Evolutionary conservation across 208 protist species (phyloP).

Genomic region (Leishmania amazonensis): DNA sequence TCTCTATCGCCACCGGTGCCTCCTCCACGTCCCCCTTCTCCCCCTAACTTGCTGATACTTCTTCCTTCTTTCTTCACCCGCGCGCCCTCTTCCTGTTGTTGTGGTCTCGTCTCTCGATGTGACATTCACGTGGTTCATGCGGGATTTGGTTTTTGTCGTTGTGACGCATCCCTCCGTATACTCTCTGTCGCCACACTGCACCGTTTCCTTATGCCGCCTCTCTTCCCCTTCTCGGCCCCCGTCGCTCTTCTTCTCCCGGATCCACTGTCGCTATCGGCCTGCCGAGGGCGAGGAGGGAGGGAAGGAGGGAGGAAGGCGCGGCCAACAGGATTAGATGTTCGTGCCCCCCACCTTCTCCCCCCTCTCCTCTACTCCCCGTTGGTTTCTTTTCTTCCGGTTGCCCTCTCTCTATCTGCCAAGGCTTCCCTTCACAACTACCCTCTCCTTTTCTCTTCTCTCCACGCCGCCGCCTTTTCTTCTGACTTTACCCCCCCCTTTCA

Average conservation of each 20-base stretch:
- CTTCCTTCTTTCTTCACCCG: not conserved
- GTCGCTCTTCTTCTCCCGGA: not conserved
- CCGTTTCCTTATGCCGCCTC: not conserved
- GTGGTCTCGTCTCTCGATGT: not conserved
- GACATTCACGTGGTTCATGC: not conserved
- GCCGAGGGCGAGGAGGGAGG: not conserved
- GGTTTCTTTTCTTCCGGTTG: not conserved
- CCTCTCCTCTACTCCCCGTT: not conserved
- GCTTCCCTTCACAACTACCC: not conserved
- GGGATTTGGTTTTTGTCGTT: not conserved
- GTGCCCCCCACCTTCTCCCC: not conserved
- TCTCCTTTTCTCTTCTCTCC: not conserved
- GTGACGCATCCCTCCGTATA: not conserved
- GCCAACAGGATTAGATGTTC: not conserved
- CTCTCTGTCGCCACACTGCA: not conserved
- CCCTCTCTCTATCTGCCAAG: not conserved
- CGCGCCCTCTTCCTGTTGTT: not conserved
- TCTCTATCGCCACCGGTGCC: not conserved
- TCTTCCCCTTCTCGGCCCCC: not conserved
- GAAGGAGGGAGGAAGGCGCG: not conserved
- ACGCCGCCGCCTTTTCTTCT: not conserved
- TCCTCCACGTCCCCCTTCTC: not conserved
- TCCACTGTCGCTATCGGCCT: not conserved
- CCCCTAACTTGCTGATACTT: conserved; percentile 6
- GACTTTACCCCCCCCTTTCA: not conserved